A percentile compares a stretch with the other conserved stretches of the same genome.
These are phyloP conservation scores for Acanthamoeba lenticulata DNA, from an alignment of 208 protist species.

Conservation along the genomic window DNA sequence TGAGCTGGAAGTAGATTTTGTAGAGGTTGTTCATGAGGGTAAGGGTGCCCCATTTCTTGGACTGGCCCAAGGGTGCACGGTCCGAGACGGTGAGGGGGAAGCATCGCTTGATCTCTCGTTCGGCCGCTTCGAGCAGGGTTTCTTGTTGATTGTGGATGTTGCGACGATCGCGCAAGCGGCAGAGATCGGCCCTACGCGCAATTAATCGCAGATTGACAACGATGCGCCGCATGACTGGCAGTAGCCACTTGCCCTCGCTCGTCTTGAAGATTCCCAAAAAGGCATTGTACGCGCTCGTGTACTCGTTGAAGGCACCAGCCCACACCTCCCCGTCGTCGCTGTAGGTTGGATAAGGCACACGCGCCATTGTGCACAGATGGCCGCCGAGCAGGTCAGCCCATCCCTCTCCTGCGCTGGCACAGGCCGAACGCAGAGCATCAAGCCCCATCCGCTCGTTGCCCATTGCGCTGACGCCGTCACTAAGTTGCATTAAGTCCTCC, in stretches of 20 bases:
- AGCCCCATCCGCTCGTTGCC: neutral
- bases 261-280: neutral
- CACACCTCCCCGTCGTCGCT: neutral
- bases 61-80: neutral
- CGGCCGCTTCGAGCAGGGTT: slow-evolving; percentile 4
- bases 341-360: neutral
- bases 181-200: neutral
- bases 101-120: slow-evolving; percentile 36
- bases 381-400: neutral
- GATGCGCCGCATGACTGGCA: neutral
- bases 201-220: slow-evolving; percentile 22
- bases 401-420: neutral
- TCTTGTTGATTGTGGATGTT: neutral
- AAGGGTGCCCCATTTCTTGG: slow-evolving; percentile 46
- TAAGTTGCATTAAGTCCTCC: neutral
- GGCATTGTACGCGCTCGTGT: neutral
- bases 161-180: neutral
- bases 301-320: neutral
- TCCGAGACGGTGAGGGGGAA: slow-evolving; percentile 16
- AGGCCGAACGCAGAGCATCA: neutral
- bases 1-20: slow-evolving; percentile 69
- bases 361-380: neutral
- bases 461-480: neutral
- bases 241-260: slow-evolving; percentile 1
- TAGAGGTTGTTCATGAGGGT: slow-evolving; percentile 68